These are phyloP conservation scores for Backusella psychrophila DNA, from an alignment of 192 early-diverging fungal genomes.

Conservation along the genomic window DNA sequence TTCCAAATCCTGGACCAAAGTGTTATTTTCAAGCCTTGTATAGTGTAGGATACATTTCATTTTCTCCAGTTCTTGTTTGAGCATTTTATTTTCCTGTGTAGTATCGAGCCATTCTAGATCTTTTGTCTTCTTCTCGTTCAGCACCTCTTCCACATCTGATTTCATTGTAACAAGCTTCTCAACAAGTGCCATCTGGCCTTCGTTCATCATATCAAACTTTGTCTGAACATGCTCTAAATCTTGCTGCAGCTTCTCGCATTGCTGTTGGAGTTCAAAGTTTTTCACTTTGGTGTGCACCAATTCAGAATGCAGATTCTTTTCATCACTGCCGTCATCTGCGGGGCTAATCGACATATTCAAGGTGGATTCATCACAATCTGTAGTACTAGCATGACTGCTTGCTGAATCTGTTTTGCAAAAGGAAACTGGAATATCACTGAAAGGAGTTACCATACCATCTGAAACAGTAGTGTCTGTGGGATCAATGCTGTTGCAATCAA, in stretches of 20 bases:
- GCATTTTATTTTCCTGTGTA: conserved; percentile 28
- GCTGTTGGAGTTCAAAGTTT: conserved; percentile 33
- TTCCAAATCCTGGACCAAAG: neutral
- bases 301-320: conserved; percentile 10
- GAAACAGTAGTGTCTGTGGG: neutral
- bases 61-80: conserved; percentile 22
- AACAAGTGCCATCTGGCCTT: conserved; percentile 29
- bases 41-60: neutral
- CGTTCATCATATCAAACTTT: conserved; percentile 28
- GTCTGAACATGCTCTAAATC: conserved; percentile 24
- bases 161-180: conserved; percentile 31
- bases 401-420: neutral
- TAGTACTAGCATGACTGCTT: neutral
- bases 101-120: conserved; percentile 5
- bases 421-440: neutral
- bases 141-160: conserved; percentile 21
- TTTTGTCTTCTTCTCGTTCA: conserved; percentile 9
- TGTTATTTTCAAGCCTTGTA: neutral
- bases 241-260: conserved; percentile 19
- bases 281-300: conserved; percentile 28
- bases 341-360: neutral
- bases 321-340: neutral
- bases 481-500: neutral
- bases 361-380: neutral
- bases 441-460: neutral